Conservation (phyloP, 2,329 filamentous ascomycete species). For the Exophiala phaeomuriformis region DNA sequence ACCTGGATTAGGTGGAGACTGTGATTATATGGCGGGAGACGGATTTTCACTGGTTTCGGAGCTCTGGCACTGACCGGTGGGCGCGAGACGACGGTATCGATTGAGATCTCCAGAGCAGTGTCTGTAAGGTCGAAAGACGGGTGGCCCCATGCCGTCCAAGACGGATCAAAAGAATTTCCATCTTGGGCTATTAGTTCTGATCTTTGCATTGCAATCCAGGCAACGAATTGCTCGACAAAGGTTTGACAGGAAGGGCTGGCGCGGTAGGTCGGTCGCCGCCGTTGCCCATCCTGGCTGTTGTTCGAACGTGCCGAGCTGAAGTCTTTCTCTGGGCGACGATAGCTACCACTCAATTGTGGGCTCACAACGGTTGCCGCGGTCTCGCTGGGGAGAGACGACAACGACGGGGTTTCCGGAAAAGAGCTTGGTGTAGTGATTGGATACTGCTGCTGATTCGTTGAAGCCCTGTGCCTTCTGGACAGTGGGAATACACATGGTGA, state of each 20-base stretch:
- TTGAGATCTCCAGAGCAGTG: conserved; percentile 13
- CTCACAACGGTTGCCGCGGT: background rate
- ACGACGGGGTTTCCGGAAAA: background rate
- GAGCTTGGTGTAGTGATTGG: background rate
- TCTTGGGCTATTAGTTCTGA: conserved; percentile 4
- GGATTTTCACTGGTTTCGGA: conserved; percentile 11
- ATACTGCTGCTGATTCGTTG: conserved; percentile 8
- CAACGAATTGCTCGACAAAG: conserved; percentile 13
- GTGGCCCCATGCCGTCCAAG: conserved; percentile 10
- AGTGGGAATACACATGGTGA: conserved; percentile 12
- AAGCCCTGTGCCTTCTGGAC: conserved; percentile 3
- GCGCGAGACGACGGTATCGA: conserved; percentile 12
- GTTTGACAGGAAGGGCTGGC: conserved; percentile 12
- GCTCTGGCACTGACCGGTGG: conserved; percentile 1
- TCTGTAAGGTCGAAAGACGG: conserved; percentile 6
- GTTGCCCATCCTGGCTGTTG: conserved; percentile 2
- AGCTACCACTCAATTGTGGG: background rate
- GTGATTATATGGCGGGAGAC: conserved; percentile 17
- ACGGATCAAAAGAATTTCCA: conserved; percentile 13
- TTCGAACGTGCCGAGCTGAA: conserved; percentile 23
- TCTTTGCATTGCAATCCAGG: conserved; percentile 8
- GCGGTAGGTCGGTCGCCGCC: conserved; percentile 9
- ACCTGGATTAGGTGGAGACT: conserved; percentile 13
- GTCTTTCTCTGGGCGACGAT: conserved; percentile 16
- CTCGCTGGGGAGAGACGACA: background rate